Evolutionary conservation across 495 filamentous ascomycete species (phyloP).

Genomic region (Melanomma pulvis-pyrius): DNA sequence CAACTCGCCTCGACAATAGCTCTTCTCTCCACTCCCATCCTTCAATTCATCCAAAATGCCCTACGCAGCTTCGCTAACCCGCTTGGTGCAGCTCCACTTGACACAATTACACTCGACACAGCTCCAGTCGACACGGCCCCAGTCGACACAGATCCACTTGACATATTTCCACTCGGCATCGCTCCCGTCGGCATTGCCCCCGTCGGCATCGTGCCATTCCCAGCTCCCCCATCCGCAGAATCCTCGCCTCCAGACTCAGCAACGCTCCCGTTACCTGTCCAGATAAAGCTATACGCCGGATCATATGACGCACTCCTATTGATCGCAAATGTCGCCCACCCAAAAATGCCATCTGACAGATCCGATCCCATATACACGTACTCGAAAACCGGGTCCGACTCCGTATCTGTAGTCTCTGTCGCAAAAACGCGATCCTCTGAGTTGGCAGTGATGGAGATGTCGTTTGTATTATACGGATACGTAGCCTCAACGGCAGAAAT

Average conservation of each 20-base stretch:
- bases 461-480: slow-evolving; percentile 61
- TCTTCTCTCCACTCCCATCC: too few relatives aligned
- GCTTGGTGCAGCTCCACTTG: not conserved
- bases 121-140: too few relatives aligned
- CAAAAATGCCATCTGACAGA: slow-evolving; percentile 55
- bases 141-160: too few relatives aligned
- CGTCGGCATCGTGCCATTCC: not conserved
- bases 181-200: not conserved
- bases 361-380: slow-evolving; percentile 57
- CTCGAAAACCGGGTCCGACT: slow-evolving; percentile 60
- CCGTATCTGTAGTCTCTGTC: slow-evolving; percentile 49
- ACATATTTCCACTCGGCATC: too few relatives aligned
- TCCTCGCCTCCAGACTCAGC: not conserved
- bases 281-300: slow-evolving; percentile 2
- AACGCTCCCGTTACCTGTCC: not conserved
- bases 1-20: too few relatives aligned
- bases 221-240: not conserved
- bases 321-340: slow-evolving; percentile 60
- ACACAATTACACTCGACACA: too few relatives aligned
- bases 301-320: slow-evolving; percentile 39
- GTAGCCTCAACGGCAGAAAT: slow-evolving; percentile 57
- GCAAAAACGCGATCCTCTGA: slow-evolving; percentile 54
- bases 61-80: not conserved
- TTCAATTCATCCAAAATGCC: not conserved
- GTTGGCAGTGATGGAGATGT: slow-evolving; percentile 55